These are phyloP conservation scores for Candida tunisiensis DNA, from an alignment of 1,139 yeast species.

Conservation along the genomic window DNA sequence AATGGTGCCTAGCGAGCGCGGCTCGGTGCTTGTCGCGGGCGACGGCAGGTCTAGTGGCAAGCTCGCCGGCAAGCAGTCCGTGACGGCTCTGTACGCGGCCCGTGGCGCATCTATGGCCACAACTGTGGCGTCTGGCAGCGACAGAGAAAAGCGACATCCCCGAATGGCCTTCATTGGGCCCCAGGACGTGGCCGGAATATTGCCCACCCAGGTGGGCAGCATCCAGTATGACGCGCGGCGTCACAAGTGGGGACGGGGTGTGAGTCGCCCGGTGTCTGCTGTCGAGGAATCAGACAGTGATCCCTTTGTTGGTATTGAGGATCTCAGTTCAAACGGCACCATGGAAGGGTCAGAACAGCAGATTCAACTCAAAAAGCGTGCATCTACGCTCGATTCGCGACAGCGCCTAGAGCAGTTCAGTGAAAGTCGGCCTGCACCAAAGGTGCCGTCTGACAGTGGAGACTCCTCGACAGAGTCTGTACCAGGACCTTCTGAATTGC, in stretches of 20 bases:
- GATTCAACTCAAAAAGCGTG: no score
- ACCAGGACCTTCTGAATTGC: no score
- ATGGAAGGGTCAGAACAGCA: no score
- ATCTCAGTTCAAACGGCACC: no score
- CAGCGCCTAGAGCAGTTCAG: no score
- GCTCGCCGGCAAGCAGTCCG: no score
- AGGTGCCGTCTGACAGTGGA: no score
- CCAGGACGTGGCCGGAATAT: constrained; percentile 1
- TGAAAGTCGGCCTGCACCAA: no score
- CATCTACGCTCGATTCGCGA: no score
- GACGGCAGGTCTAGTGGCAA: no score
- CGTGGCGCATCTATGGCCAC: constrained; percentile 2
- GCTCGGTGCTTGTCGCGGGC: neutral
- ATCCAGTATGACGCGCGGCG: constrained; percentile 9
- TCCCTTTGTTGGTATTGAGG: constrained; percentile 14
- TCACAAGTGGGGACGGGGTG: constrained; percentile 5
- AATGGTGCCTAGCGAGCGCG: neutral
- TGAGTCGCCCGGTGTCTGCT: constrained; percentile 1
- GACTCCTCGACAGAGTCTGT: no score
- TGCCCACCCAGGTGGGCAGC: constrained; percentile 6
- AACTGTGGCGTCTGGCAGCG: constrained; percentile 3
- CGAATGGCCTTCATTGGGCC: constrained; percentile 1
- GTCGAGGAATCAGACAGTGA: constrained; percentile 6
- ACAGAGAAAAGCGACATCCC: neutral
- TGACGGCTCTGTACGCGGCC: no score